Percentiles rank a stretch among this genome's conserved stretches.
Evolutionary conservation across 345 rosid species (phyloP).

Genomic region (Toxicodendron radicans): DNA sequence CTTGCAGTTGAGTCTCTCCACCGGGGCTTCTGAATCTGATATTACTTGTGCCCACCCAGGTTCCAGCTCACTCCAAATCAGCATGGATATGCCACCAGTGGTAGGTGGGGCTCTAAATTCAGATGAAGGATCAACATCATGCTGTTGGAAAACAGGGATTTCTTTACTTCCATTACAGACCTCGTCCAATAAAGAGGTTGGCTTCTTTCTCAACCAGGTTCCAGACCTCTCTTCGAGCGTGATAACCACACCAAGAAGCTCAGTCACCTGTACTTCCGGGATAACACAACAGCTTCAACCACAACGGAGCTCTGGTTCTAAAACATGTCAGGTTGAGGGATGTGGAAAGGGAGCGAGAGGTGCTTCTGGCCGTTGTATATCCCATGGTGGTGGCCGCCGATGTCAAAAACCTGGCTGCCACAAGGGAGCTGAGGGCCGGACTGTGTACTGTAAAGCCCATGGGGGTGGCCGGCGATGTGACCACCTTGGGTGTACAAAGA

Average conservation of each 20-base stretch:
- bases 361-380: slow-evolving; percentile 93
- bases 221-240: slow-evolving; percentile 66
- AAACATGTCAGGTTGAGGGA: slow-evolving; percentile 87
- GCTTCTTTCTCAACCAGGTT: slow-evolving; percentile 45
- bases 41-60: slow-evolving; percentile 51
- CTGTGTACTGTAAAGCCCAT: slow-evolving; percentile 96
- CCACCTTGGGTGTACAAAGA: slow-evolving; percentile 92
- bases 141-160: slow-evolving; percentile 40
- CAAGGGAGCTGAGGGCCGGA: slow-evolving; percentile 98
- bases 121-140: slow-evolving; percentile 56
- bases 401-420: slow-evolving; percentile 87
- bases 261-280: slow-evolving; percentile 84
- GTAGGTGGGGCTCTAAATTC: slow-evolving; percentile 30
- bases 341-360: slow-evolving; percentile 99
- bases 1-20: slow-evolving; percentile 76
- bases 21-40: slow-evolving; percentile 65
- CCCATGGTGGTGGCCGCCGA: slow-evolving; percentile 98
- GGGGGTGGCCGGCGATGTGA: slow-evolving; percentile 99
- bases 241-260: slow-evolving; percentile 61
- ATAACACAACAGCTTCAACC: slow-evolving; percentile 57
- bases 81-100: slow-evolving; percentile 37
- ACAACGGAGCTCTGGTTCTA: slow-evolving; percentile 57
- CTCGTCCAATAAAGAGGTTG: slow-evolving; percentile 37
- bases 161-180: slow-evolving; percentile 40
- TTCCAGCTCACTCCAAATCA: slow-evolving; percentile 37